Conservation (phyloP, 495 filamentous ascomycete species). For the Annulohypoxylon moriforme region DNA sequence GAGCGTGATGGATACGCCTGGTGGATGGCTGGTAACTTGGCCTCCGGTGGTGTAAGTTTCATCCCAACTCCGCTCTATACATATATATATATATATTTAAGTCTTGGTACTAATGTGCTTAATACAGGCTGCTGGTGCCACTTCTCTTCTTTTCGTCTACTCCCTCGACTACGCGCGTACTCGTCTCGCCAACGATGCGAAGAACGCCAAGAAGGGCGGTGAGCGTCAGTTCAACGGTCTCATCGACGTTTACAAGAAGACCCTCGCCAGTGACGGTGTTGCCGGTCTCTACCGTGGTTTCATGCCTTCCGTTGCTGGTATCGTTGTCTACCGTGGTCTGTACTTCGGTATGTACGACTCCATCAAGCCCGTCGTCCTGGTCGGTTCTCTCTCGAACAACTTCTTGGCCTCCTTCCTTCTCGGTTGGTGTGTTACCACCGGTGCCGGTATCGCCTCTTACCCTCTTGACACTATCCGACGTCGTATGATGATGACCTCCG, state of each 20-base stretch:
- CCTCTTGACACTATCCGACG: constrained; percentile 99
- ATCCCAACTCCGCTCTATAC: background rate
- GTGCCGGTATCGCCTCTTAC: constrained; percentile 99
- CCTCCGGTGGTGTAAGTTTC: constrained; percentile 96
- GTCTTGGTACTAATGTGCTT: constrained; percentile 14
- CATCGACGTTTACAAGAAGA: constrained; percentile 99
- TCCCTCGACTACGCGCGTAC: constrained; percentile 99
- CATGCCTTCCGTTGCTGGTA: constrained; percentile 98
- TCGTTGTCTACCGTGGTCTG: constrained; percentile 99
- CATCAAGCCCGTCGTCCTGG: constrained; percentile 97
- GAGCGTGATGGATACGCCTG: constrained; percentile 96
- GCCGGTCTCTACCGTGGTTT: constrained; percentile 99
- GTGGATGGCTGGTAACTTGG: constrained; percentile 99
- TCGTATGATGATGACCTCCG: constrained; percentile 99
- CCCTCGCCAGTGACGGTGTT: constrained; percentile 96
- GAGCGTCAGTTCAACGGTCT: constrained; percentile 99
- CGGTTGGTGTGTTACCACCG: constrained; percentile 99
- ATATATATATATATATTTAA: background rate
- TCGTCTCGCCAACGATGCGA: constrained; percentile 99
- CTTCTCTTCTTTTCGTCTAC: constrained; percentile 99
- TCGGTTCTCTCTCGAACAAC: constrained; percentile 92
- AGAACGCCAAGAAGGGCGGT: constrained; percentile 95
- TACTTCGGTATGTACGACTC: constrained; percentile 99
- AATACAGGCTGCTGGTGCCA: constrained; percentile 91
- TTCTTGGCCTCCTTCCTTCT: constrained; percentile 99